Evolutionary conservation across 2,329 filamentous ascomycete genomes (phyloP), one percentile per base, ranked within the genome.

Genomic region (Arthrinium puccinioides): DNA sequence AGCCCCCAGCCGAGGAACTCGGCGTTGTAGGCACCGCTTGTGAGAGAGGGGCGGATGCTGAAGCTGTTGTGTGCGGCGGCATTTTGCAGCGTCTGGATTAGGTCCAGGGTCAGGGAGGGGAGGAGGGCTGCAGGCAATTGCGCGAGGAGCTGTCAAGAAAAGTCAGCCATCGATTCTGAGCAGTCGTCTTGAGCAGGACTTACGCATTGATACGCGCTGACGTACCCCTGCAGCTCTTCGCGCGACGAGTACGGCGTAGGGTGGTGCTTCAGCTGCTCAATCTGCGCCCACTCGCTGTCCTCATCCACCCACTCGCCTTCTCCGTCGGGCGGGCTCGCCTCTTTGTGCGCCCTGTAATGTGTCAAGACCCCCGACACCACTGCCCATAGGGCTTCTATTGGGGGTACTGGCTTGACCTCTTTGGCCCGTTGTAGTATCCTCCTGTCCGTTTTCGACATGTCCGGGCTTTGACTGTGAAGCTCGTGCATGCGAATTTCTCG

Each of bases 21-120:
- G 33, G 33, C 33, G 24, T 36, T 36, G 33, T 36, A 36, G 25
- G 33, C 33, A 6, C 33, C 33, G 33, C 33, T 36, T n/a, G 24
- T 27, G 24, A 36, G 33, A 2, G 33, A 23, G 3, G 33, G 33
- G 5, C 33, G 33, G 33, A 36, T 36, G 25, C 33, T 36, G 24
- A 36, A 36, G 33, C 33, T 36, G 33, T 36, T 36, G 33, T 36
- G 33, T 18, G 33, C 33, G 7, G 33, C 33, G 23, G 33, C 33
- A 24, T 36, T 36, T n/a, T 36, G 33, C 24, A 36, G 33, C 7
- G 33, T 36, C 11, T 36, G 33, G 24, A 36, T 36, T 6, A 36
- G 23, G 11, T 36, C 33, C 8, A 24, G 33, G 23, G n/a, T 21
- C 23, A 36, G 33, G 8, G 33, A 28, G 7, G 33, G 24, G 11